These are phyloP conservation scores for Colletotrichum cereale DNA, from an alignment of 2,329 filamentous ascomycete species.

Conservation along the genomic window DNA sequence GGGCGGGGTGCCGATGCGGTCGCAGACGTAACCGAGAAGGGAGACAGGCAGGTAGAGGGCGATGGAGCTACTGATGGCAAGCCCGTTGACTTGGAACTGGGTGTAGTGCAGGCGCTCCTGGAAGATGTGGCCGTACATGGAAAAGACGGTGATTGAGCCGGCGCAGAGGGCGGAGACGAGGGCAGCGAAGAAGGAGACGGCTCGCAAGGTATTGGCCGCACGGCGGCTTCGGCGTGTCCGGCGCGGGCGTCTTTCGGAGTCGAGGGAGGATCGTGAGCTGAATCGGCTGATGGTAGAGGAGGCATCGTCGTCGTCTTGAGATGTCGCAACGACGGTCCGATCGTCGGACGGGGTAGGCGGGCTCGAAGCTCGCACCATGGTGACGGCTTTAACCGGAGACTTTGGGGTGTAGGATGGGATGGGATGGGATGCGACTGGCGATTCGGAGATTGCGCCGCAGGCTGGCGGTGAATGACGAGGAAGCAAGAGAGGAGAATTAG, in stretches of 20 bases:
- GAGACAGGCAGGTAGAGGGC: conserved; percentile 94
- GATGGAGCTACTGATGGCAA: conserved; percentile 88
- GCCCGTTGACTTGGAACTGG: conserved; percentile 91
- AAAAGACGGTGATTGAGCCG: conserved; percentile 93
- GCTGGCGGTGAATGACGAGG: background rate
- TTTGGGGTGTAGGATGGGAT: background rate
- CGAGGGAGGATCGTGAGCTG: conserved; percentile 43
- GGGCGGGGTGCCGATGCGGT: conserved; percentile 84
- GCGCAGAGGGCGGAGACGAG: conserved; percentile 78
- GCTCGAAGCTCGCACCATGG: conserved; percentile 36
- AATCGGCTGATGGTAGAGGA: conserved; percentile 41
- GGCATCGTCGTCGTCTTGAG: conserved; percentile 31
- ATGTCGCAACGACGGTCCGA: conserved; percentile 14
- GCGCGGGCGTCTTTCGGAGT: conserved; percentile 35
- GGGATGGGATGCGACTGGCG: background rate
- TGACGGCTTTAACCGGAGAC: conserved; percentile 6
- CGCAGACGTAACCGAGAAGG: conserved; percentile 89
- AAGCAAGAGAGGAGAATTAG: background rate
- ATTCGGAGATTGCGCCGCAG: conserved; percentile 7
- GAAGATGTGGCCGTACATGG: conserved; percentile 91
- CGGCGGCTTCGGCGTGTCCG: conserved; percentile 36
- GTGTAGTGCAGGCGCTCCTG: conserved; percentile 88
- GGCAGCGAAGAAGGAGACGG: conserved; percentile 66
- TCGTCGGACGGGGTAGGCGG: conserved; percentile 22
- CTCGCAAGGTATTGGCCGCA: conserved; percentile 50